Conservation (phyloP, 2,329 filamentous ascomycete genomes). For the Aureobasidium sp. region DNA sequence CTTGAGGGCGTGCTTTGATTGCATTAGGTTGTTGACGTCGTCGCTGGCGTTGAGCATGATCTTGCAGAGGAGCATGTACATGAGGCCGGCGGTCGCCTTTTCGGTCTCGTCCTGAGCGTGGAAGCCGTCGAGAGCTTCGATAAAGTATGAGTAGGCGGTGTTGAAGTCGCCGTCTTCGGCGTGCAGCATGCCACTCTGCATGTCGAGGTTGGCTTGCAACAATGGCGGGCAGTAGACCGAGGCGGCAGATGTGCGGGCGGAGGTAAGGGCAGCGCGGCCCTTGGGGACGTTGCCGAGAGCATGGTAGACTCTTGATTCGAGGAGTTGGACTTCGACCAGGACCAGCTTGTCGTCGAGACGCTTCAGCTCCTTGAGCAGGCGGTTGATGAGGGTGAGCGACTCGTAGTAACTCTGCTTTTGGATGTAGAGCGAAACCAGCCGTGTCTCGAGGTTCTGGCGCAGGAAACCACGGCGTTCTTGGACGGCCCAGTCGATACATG, state of each 20-base stretch:
- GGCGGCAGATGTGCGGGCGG: constrained; percentile 87
- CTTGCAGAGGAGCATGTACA: constrained; percentile 99
- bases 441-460: constrained; percentile 94
- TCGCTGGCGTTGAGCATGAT: constrained; percentile 97
- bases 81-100: constrained; percentile 91
- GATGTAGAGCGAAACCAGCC: constrained; percentile 91
- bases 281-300: constrained; percentile 95
- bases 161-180: constrained; percentile 99
- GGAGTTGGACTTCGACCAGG: constrained; percentile 91
- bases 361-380: constrained; percentile 91
- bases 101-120: constrained; percentile 80
- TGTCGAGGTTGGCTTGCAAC: constrained; percentile 91
- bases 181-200: constrained; percentile 99
- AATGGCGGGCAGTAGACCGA: constrained; percentile 95
- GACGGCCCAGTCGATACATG: constrained; percentile 98
- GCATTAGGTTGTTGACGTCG: constrained; percentile 91
- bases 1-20: constrained; percentile 92
- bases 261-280: constrained; percentile 88
- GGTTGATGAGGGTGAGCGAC: constrained; percentile 91
- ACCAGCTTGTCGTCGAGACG: constrained; percentile 97
- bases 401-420: constrained; percentile 97
- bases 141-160: constrained; percentile 98
- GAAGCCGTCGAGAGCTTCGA: constrained; percentile 96
- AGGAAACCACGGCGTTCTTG: constrained; percentile 92
- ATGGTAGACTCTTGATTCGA: constrained; percentile 96